Conservation (phyloP, 1,139 yeast species). For the Zhuliangozyma blackwelliae region DNA sequence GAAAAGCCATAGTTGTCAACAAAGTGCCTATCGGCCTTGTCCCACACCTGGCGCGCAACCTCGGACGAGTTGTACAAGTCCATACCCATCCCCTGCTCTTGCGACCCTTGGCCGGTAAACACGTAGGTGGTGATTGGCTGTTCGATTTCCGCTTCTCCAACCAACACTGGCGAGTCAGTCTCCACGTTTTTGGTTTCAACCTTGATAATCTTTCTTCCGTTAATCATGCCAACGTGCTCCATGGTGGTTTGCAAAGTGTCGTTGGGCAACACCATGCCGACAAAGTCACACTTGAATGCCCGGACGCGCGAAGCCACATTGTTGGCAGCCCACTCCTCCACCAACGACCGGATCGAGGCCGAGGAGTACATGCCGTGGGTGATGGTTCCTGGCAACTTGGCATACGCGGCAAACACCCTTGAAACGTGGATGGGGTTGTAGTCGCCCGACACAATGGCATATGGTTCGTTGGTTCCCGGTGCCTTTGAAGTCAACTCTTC, state of each 20-base stretch:
- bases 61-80: slow-evolving; percentile 87
- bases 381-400: slow-evolving; percentile 92
- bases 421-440: slow-evolving; percentile 98
- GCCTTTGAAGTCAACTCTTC: slow-evolving; percentile 72
- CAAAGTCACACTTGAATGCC: slow-evolving; percentile 86
- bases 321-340: slow-evolving; percentile 98
- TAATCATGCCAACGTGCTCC: slow-evolving; percentile 97
- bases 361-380: slow-evolving; percentile 99
- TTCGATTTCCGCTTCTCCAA: slow-evolving; percentile 97
- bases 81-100: slow-evolving; percentile 99
- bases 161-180: slow-evolving; percentile 69
- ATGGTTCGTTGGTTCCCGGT: slow-evolving; percentile 87
- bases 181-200: slow-evolving; percentile 84
- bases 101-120: slow-evolving; percentile 99
- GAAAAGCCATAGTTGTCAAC: slow-evolving; percentile 94
- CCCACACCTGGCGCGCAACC: slow-evolving; percentile 96
- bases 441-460: slow-evolving; percentile 97
- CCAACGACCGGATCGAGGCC: slow-evolving; percentile 90
- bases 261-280: slow-evolving; percentile 97
- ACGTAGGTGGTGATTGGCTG: slow-evolving; percentile 96
- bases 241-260: slow-evolving; percentile 82
- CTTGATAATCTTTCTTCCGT: slow-evolving; percentile 95
- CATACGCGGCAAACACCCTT: slow-evolving; percentile 89
- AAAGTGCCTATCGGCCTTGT: slow-evolving; percentile 93
- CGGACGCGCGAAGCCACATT: slow-evolving; percentile 94